A percentile compares a stretch with the other conserved stretches of the same genome.
Evolutionary conservation across 768 basidiomycete species (phyloP).

Genomic region (Boletus rex-veris): DNA sequence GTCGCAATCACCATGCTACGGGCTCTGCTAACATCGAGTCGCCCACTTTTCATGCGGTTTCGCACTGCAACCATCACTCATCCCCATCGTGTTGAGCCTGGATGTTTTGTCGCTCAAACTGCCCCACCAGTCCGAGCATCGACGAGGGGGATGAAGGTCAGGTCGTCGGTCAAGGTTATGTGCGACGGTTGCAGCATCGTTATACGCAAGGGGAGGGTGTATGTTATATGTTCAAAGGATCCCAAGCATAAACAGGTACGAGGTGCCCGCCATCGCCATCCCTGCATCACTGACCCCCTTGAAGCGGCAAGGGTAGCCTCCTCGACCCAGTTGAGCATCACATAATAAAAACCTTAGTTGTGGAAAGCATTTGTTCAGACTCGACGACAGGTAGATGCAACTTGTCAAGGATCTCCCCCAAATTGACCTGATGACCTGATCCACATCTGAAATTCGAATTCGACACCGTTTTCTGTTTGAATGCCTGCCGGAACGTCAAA

Average conservation of each 20-base stretch:
- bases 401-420: conserved; percentile 1
- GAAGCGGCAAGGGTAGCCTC: conserved; percentile 63
- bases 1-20: conserved; percentile 41
- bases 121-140: conserved; percentile 33
- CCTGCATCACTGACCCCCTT: conserved; percentile 12
- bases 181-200: conserved; percentile 93
- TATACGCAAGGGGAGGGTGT: conserved; percentile 83
- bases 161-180: conserved; percentile 90
- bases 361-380: not conserved
- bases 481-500: conserved; percentile 72
- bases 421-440: conserved; percentile 37
- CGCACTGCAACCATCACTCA: conserved; percentile 37
- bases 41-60: conserved; percentile 57
- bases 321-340: not conserved
- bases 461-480: conserved; percentile 78
- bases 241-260: conserved; percentile 96
- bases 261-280: not conserved
- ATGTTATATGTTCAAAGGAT: conserved; percentile 89
- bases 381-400: conserved; percentile 1
- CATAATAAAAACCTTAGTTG: not conserved
- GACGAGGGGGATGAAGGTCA: conserved; percentile 91
- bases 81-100: conserved; percentile 31
- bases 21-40: conserved; percentile 57
- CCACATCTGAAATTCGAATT: conserved; percentile 98
- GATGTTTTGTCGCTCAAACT: conserved; percentile 13